Base-by-base conservation (phyloP, 1,139 yeast species). In the Saccharomyces hybrid region DNA sequence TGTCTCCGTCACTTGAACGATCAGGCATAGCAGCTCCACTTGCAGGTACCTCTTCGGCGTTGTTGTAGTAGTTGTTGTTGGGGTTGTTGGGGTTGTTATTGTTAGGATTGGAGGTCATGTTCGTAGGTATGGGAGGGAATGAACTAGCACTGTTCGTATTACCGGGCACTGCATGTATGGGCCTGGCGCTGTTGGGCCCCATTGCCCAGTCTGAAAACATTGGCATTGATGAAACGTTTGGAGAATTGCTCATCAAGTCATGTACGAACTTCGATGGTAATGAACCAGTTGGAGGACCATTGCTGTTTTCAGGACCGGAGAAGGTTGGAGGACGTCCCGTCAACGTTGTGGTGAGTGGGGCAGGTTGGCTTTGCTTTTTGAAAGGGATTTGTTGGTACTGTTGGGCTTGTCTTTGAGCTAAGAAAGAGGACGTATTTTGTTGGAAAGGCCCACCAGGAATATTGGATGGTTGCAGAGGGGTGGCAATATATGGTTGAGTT, bases 161-260 rank as follows among this genome's bases (percentile, higher is more conserved):
- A 4, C 42, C 48, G n/a, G 56, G 20, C 23, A 20, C 23, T 3
- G 23, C 4, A 20, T 34, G 20, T 32, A 25, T 25, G n/a, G 14
- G 20, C 44, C 48, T 46, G n/a, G 54, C 27, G 32, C 48, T 49
- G 2, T 47, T 48, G 20, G 58, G 59, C 4, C 59, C 59, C 27
- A 64, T 52, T 4, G 65, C 59, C 71, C 71, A 67, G 55, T 67
- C 70, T 41, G 64, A 69, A 51, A 67, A 67, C 69, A 67, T 64
- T 5, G 68, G 59, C 53, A 64, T 63, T 1, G 67, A 58, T 0
- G 59, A 55, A 47, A 55, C 57, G 41, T 55, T 63, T 9, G 71
- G 70, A 9, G 71, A 67, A 6, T 68, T 64, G 14, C 66, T 67
- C 59, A 67, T 65, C 42, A 67, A 54, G 51, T 67, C 71, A 27